Evolutionary conservation across 1,139 yeast species (phyloP).

Genomic region (Yamadazyma triangularis): DNA sequence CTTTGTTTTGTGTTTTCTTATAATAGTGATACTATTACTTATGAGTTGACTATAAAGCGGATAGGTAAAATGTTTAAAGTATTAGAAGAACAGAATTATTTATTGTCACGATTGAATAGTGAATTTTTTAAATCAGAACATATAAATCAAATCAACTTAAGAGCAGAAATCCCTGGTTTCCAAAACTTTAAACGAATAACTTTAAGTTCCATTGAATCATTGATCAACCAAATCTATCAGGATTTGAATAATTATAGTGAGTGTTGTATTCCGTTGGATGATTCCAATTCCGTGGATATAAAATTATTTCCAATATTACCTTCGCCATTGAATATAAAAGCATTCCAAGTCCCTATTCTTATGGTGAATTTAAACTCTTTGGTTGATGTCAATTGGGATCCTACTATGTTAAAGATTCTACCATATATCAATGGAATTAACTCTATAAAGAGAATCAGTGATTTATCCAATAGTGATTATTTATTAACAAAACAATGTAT

Average conservation of each 20-base stretch:
- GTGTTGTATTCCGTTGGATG: slow-evolving; percentile 89
- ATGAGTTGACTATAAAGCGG: slow-evolving; percentile 78
- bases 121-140: slow-evolving; percentile 26
- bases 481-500: slow-evolving; percentile 78
- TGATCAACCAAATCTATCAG: slow-evolving; percentile 84
- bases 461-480: slow-evolving; percentile 78
- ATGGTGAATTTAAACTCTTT: slow-evolving; percentile 67
- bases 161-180: slow-evolving; percentile 33
- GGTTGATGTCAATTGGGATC: slow-evolving; percentile 94
- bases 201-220: slow-evolving; percentile 64
- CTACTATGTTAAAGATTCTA: slow-evolving; percentile 83
- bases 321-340: slow-evolving; percentile 71
- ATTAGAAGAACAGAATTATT: slow-evolving; percentile 81
- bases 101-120: slow-evolving; percentile 54
- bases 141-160: slow-evolving; percentile 8
- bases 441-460: slow-evolving; percentile 72
- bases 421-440: slow-evolving; percentile 88
- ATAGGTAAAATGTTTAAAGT: slow-evolving; percentile 88
- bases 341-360: slow-evolving; percentile 84
- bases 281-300: slow-evolving; percentile 85
- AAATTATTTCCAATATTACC: slow-evolving; percentile 84
- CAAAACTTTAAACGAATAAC: slow-evolving; percentile 38
- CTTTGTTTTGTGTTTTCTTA: slow-evolving; percentile 88
- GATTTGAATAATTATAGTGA: slow-evolving; percentile 94
- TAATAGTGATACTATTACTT: slow-evolving; percentile 77